Evolutionary conservation across 148 eudicot species (phyloP), one percentile per base, ranked within the genome.

Genomic region (Amaranthus cruentus): DNA sequence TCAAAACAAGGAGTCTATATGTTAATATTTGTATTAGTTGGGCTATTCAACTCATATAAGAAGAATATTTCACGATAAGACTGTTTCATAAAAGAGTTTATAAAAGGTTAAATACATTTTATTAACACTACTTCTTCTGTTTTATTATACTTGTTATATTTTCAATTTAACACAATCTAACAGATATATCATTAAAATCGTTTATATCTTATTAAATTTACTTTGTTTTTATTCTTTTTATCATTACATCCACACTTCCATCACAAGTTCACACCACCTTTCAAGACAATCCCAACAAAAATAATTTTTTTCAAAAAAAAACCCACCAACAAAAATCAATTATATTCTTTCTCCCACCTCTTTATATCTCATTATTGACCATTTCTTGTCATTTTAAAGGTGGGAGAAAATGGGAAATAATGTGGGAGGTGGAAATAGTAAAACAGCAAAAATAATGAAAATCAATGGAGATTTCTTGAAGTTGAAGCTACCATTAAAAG

Each of bases 371-470:
- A 47, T 58, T 58, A 21, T 28, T 15, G 69, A 59, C 66, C 73
- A 46, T 48, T 47, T 51, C 50, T 5, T 48, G 9, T 46, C 0
- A 46, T 43, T 4, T 8, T 52, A 9, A 12, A 56, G 47, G 62
- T 49, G 48, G 69, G 54, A 44, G 64, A 55, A 48, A 66, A 48
- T 92, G 96, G 98, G 98, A 47, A 92, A 92, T 83, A 79, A 42
- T 48, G 68, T 88, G 47, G 85, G 75, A 55, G 68, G 70, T 55
- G 68, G 80, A 38, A 74, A 82, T 66, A 78, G 68, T 28, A 88
- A 77, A 76, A 71, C 76, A 71, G 87, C 89, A 42, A 90, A 83
- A 78, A 78, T 92, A 18, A 90, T 92, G 98, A 92, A 88, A 74
- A 85, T 87, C 78, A 82, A 83, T 60, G 98, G 98, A 15, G 90